These are phyloP conservation scores for Vitellaria paradoxa DNA, from an alignment of 179 eudicot species.

Conservation along the genomic window DNA sequence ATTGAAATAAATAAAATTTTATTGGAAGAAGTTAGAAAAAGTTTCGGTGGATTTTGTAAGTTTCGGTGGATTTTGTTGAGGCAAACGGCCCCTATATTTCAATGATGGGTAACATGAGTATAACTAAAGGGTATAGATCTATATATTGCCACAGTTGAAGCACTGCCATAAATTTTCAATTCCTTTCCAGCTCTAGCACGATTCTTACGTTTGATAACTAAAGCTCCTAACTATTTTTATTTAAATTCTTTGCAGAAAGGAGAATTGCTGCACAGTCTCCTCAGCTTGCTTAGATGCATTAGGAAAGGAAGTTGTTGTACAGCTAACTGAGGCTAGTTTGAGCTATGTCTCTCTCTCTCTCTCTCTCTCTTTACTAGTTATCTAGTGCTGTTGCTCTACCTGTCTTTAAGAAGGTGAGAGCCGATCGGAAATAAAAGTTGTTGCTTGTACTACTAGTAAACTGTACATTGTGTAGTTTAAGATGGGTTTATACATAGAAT, in stretches of 20 bases:
- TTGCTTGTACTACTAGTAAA: constrained; percentile 48
- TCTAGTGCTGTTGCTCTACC: constrained; percentile 25
- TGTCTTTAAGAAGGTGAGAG: constrained; percentile 29
- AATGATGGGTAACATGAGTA: too few relatives aligned
- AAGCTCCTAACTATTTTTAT: background rate
- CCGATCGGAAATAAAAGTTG: constrained; percentile 50
- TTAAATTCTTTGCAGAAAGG: constrained; percentile 46
- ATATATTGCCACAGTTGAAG: too few relatives aligned
- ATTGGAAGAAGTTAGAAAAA: too few relatives aligned
- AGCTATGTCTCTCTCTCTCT: constrained; percentile 30
- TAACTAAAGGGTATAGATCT: too few relatives aligned
- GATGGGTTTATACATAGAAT: constrained; percentile 49
- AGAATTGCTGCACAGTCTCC: constrained; percentile 56
- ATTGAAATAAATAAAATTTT: too few relatives aligned
- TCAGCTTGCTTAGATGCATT: constrained; percentile 35
- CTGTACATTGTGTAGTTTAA: constrained; percentile 76
- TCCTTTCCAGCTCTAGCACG: background rate
- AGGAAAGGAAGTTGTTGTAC: constrained; percentile 57
- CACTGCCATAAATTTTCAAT: background rate
- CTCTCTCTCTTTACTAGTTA: constrained; percentile 20
- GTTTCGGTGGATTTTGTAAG: too few relatives aligned
- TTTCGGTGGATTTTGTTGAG: too few relatives aligned
- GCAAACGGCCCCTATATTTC: too few relatives aligned
- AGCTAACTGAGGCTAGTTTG: constrained; percentile 69
- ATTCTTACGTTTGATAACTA: background rate